Evolutionary conservation across 2,329 filamentous ascomycete genomes (phyloP).

Genomic region (Talaromyces rugulosus): DNA sequence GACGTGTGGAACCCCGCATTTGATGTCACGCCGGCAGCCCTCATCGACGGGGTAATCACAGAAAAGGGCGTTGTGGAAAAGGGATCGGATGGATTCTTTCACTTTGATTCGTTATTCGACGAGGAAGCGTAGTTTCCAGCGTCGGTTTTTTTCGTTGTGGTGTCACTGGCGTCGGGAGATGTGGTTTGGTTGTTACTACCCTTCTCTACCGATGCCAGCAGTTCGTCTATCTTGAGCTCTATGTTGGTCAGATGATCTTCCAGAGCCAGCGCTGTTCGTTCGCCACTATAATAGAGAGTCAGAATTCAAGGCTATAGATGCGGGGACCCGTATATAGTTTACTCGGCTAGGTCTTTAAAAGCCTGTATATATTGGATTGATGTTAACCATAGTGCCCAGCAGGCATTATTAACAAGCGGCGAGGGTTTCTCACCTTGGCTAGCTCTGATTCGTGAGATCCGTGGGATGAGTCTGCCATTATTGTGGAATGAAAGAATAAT

Average conservation of each 20-base stretch:
- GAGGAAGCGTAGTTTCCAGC: constrained; percentile 12
- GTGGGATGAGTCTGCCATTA: neutral
- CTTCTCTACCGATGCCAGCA: constrained; percentile 22
- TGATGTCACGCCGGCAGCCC: constrained; percentile 81
- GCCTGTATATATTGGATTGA: constrained; percentile 17
- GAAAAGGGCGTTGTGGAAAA: constrained; percentile 86
- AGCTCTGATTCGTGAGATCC: neutral
- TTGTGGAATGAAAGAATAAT: neutral
- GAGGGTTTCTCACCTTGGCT: neutral
- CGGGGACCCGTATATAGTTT: constrained; percentile 1
- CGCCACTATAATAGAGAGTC: constrained; percentile 39
- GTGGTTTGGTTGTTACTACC: constrained; percentile 1
- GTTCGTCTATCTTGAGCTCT: constrained; percentile 49
- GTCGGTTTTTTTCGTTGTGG: constrained; percentile 3
- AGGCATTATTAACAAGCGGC: neutral
- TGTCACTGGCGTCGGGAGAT: neutral
- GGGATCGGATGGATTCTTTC: constrained; percentile 64
- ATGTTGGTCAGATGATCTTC: constrained; percentile 52
- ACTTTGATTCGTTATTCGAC: constrained; percentile 40
- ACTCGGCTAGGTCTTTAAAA: constrained; percentile 30
- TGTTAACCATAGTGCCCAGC: neutral
- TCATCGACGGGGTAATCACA: constrained; percentile 93
- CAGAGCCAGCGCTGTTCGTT: constrained; percentile 51
- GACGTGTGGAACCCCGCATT: constrained; percentile 96
- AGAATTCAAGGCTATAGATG: neutral